A percentile compares a stretch with the other conserved stretches of the same genome.
phyloP scores from a whole-genome alignment of 148 eudicot genomes.

The Camellia lanceoleosa region DNA sequence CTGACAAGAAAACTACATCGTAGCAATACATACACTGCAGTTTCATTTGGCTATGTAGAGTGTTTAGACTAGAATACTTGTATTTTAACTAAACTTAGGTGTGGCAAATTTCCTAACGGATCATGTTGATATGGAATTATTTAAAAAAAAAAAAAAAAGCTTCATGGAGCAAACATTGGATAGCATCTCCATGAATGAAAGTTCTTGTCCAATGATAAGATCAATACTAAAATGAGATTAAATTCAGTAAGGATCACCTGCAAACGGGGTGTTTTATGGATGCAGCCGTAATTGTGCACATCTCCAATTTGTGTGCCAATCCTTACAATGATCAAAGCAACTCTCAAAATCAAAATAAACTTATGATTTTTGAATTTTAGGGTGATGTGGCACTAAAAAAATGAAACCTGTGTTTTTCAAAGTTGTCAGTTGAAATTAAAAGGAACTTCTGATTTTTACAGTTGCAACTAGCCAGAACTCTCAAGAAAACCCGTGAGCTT shows the following conservation, averaged over 20 bases:
- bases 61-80: constrained; percentile 3
- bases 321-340: not conserved
- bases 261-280: not conserved
- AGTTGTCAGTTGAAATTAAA: not conserved
- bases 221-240: not conserved
- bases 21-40: constrained; percentile 4
- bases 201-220: not conserved
- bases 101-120: not conserved
- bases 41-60: not conserved
- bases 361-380: no score
- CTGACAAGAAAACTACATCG: not conserved
- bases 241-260: not conserved
- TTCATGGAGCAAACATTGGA: not conserved
- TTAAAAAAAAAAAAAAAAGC: not conserved
- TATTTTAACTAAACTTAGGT: not conserved
- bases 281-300: not conserved
- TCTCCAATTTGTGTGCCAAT: not conserved
- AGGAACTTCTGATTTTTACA: not conserved
- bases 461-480: no score
- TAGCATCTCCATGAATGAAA: not conserved
- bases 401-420: no score
- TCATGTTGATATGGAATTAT: not conserved
- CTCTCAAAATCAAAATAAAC: not conserved
- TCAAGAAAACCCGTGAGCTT: no score
- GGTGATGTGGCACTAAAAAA: not conserved